These are phyloP conservation scores for Vachellia pachyceras DNA, from an alignment of 306 rosid species.

Conservation along the genomic window DNA sequence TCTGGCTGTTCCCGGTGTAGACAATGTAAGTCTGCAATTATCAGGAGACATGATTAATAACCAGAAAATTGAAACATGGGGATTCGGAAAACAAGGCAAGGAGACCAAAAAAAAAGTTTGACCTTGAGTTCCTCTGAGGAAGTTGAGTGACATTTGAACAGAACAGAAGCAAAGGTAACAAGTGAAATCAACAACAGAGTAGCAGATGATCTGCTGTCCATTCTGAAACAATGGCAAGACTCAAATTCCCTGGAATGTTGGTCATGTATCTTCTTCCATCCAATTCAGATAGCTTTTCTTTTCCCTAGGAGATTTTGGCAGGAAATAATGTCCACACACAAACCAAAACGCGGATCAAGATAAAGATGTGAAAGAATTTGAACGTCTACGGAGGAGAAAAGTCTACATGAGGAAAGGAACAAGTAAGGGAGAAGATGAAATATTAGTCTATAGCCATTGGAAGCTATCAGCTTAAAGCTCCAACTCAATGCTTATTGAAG, in stretches of 20 bases:
- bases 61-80: conserved; percentile 3
- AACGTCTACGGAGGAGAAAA: not conserved
- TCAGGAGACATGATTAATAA: not conserved
- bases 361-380: too few species aligned
- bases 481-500: not conserved
- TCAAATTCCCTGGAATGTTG: not conserved
- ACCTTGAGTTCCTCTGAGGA: too few species aligned
- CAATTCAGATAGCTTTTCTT: too few species aligned
- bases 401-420: not conserved
- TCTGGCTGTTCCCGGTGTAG: too few species aligned
- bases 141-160: conserved; percentile 28
- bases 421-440: too few species aligned
- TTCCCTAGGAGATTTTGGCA: too few species aligned
- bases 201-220: too few species aligned
- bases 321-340: not conserved
- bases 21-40: too few species aligned
- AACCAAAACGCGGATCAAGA: not conserved
- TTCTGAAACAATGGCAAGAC: not conserved
- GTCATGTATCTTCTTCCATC: not conserved
- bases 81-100: conserved; percentile 5
- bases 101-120: not conserved
- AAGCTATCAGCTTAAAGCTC: too few species aligned
- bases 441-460: conserved; percentile 2
- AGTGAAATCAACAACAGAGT: conserved; percentile 20
- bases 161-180: conserved; percentile 22